Percentiles rank a stretch among this genome's conserved stretches.
phyloP scores from a whole-genome alignment of 2,329 filamentous ascomycete genomes.

The Sarocladiaceae sp. region DNA sequence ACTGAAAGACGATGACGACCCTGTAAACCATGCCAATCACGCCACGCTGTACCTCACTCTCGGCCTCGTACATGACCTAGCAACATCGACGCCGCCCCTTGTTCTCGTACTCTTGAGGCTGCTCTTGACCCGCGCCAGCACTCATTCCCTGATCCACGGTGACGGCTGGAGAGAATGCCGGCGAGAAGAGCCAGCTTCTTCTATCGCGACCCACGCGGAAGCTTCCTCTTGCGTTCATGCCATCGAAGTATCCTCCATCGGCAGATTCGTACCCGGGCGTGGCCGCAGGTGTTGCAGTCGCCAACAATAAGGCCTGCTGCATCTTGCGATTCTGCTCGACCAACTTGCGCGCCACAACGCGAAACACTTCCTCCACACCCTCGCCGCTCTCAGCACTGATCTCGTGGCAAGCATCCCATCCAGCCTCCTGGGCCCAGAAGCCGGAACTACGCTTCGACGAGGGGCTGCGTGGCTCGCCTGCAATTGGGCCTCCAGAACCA shows the following conservation, averaged over 20 bases:
- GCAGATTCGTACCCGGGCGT: slow-evolving; percentile 42
- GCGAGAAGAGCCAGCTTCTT: slow-evolving; percentile 56
- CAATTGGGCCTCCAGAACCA: not conserved
- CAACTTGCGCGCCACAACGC: slow-evolving; percentile 60
- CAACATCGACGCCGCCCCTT: slow-evolving; percentile 26
- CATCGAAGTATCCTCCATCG: slow-evolving; percentile 50
- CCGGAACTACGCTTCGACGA: slow-evolving; percentile 65
- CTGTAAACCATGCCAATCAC: slow-evolving; percentile 7
- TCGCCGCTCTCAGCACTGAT: slow-evolving; percentile 92
- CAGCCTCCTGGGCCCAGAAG: slow-evolving; percentile 88
- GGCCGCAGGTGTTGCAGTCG: slow-evolving; percentile 44
- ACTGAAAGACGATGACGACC: slow-evolving; percentile 6
- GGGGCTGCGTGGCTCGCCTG: slow-evolving; percentile 52
- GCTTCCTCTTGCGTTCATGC: slow-evolving; percentile 40
- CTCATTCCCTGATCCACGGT: slow-evolving; percentile 37
- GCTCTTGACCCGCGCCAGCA: slow-evolving; percentile 13
- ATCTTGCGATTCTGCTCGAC: slow-evolving; percentile 62
- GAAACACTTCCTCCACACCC: slow-evolving; percentile 94
- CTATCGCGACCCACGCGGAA: slow-evolving; percentile 56
- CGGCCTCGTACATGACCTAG: slow-evolving; percentile 14
- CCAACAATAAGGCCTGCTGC: slow-evolving; percentile 54
- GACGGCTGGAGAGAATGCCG: slow-evolving; percentile 46
- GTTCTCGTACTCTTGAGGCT: slow-evolving; percentile 18
- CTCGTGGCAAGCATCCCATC: slow-evolving; percentile 97
- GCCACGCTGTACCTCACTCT: not conserved